phyloP scores from a whole-genome alignment of 1,139 yeast species.

The Ogataea hybrid region DNA sequence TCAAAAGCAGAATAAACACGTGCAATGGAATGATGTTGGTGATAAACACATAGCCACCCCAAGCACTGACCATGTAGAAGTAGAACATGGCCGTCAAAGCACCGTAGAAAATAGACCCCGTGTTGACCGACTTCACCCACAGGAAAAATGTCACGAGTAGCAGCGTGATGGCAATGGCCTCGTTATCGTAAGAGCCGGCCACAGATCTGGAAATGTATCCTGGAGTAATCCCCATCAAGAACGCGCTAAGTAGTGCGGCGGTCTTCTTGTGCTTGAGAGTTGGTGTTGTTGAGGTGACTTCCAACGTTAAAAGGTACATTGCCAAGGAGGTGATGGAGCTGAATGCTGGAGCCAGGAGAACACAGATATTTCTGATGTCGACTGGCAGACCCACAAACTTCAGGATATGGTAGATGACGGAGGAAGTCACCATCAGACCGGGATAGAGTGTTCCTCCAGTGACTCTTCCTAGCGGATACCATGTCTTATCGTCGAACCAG shows the following conservation, averaged over 20 bases:
- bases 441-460: conserved; percentile 99
- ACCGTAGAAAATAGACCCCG: conserved; percentile 86
- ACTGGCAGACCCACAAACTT: conserved; percentile 73
- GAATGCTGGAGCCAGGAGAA: conserved; percentile 93
- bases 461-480: conserved; percentile 99
- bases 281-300: conserved; percentile 69
- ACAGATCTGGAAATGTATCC: conserved; percentile 98
- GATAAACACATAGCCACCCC: conserved; percentile 99
- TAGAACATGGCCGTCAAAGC: conserved; percentile 83
- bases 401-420: conserved; percentile 77
- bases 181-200: conserved; percentile 98
- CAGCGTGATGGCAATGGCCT: conserved; percentile 96
- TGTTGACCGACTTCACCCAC: conserved; percentile 92
- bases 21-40: conserved; percentile 97
- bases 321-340: conserved; percentile 91
- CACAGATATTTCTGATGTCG: conserved; percentile 95
- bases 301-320: conserved; percentile 86
- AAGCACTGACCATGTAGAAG: conserved; percentile 99
- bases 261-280: conserved; percentile 36
- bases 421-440: conserved; percentile 96
- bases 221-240: conserved; percentile 96
- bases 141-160: conserved; percentile 93
- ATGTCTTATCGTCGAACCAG: conserved; percentile 98
- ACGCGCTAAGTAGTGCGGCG: conserved; percentile 90
- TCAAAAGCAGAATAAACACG: conserved; percentile 80